Base-by-base conservation (phyloP, 306 rosid species). In the Hippophae rhamnoides region DNA sequence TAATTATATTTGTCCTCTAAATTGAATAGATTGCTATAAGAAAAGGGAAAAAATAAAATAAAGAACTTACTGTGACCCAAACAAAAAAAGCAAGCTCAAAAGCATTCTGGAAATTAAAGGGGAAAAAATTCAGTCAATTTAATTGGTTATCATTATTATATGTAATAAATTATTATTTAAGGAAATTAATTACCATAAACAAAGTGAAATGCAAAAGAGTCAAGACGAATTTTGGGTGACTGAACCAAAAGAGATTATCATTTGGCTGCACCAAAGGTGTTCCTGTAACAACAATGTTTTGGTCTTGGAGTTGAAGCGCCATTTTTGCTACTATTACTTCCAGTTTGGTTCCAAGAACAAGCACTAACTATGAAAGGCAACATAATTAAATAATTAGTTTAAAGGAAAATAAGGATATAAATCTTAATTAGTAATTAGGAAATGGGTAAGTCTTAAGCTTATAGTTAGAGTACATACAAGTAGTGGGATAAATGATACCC, bases 191-290 rank as follows among this genome's bases (percentile, higher is more conserved):
- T 73, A 79, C 89, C 89, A 61, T 63, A 62, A 83, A 83, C 62
- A 79, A 62, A 45, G 81, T 72, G 56, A 74, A 76, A 65, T 83
- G 85, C 46, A 83, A 18, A 23, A 83, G 71, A 45, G 69, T 69
- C 56, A 83, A 75, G 54, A 79, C 74, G 44, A 58, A 72, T 53
- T 64, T 68, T 26, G 89, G 89, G 41, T 62, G 76, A 63, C 53
- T 69, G 43, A 83, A 83, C 89, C 89, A 83, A 62, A 83, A 83
- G 56, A 71, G 80, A 54, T 45, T 62, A 63, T 83, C 85, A 66
- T 74, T 74, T 48, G 85, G 83, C 52, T 74, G 71, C 43, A 79
- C 89, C 60, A 83, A 49, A 52, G 85, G 89, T 41, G 79, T 52
- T 72, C 89, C 89, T 60, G 63, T 77, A 50, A 74, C 71, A 11